Conservation (phyloP, 1,139 yeast genomes). For the Taiozyma sp. region DNA sequence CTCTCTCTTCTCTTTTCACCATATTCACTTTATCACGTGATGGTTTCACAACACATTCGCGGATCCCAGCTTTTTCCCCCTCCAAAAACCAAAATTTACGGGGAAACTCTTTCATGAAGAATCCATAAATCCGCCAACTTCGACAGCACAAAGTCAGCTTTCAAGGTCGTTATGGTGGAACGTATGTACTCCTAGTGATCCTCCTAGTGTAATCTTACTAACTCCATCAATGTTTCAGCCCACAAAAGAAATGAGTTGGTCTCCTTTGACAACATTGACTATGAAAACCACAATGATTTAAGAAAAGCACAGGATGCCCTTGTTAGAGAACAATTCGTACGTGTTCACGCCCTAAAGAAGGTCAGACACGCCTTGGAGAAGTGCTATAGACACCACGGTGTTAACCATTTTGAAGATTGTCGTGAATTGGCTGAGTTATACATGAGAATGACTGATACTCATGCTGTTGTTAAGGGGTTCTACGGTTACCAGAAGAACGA, state of each 20-base stretch:
- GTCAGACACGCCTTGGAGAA: slow-evolving; percentile 73
- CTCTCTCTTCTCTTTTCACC: no score
- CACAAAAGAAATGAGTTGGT: slow-evolving; percentile 71
- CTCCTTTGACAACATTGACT: slow-evolving; percentile 81
- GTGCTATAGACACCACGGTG: slow-evolving; percentile 58
- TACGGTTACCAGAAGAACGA: slow-evolving; percentile 84
- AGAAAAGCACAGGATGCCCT: slow-evolving; percentile 72
- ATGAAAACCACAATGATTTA: slow-evolving; percentile 59
- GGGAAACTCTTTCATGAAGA: background rate
- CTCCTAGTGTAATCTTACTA: background rate
- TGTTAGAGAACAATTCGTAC: slow-evolving; percentile 78
- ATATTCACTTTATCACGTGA: no score
- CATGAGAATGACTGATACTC: slow-evolving; percentile 68
- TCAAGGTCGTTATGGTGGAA: background rate
- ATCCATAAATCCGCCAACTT: background rate
- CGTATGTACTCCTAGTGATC: background rate
- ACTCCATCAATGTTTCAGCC: slow-evolving; percentile 20
- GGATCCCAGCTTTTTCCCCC: background rate
- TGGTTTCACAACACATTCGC: background rate
- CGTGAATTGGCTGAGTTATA: slow-evolving; percentile 75
- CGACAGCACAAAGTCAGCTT: background rate
- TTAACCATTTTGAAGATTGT: slow-evolving; percentile 74
- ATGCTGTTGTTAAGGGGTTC: slow-evolving; percentile 60
- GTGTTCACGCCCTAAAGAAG: slow-evolving; percentile 62
- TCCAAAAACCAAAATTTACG: background rate